These are phyloP conservation scores for Clathrospora elynae DNA, from an alignment of 2,329 filamentous ascomycete genomes.

Conservation along the genomic window DNA sequence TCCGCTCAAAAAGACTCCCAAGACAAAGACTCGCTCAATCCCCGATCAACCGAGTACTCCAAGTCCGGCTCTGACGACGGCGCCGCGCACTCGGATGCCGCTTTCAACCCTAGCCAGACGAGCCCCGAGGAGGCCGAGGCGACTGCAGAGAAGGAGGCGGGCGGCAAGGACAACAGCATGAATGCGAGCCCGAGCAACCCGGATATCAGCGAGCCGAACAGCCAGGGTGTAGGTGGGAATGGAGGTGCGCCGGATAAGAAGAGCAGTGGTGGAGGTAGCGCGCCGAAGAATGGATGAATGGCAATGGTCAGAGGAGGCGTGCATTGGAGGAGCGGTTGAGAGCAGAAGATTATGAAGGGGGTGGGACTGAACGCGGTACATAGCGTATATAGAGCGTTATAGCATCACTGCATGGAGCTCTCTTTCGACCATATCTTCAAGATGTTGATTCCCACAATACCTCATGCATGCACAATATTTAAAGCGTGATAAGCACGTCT, in stretches of 20 bases:
- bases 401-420: conserved; percentile 6
- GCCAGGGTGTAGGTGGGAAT: conserved; percentile 46
- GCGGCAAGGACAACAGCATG: conserved; percentile 49
- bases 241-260: conserved; percentile 42
- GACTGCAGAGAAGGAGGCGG: conserved; percentile 45
- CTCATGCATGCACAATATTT: neutral
- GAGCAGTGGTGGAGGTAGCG: conserved; percentile 44
- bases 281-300: conserved; percentile 40
- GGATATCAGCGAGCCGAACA: conserved; percentile 59
- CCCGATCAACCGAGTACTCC: conserved; percentile 68
- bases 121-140: conserved; percentile 65
- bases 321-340: neutral
- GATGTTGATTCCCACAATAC: no score
- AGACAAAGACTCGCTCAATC: conserved; percentile 65
- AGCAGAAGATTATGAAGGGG: neutral
- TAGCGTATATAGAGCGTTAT: conserved; percentile 3
- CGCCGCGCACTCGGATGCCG: conserved; percentile 62
- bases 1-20: conserved; percentile 51
- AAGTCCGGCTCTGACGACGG: conserved; percentile 68
- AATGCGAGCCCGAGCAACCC: conserved; percentile 66
- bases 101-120: conserved; percentile 72
- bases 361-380: no score
- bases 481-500: neutral
- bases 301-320: no score
- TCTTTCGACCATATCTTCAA: no score